phyloP scores from a whole-genome alignment of 1,284 basidiomycete genomes.

The Sphaerobolus stellatus region DNA sequence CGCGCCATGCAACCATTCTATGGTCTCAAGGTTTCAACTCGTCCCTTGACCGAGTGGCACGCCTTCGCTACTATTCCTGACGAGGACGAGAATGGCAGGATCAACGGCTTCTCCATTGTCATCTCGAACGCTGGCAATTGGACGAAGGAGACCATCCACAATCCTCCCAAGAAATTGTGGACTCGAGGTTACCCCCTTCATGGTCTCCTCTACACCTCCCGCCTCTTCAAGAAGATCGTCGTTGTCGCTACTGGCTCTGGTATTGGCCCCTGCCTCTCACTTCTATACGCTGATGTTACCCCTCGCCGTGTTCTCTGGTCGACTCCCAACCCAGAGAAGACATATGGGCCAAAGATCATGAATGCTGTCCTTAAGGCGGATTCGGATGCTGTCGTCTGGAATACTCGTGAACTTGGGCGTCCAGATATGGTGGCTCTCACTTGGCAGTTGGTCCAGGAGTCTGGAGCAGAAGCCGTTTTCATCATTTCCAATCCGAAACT shows the following conservation, averaged over 20 bases:
- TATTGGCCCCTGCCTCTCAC: conserved; percentile 37
- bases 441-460: conserved; percentile 28
- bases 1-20: conserved; percentile 29
- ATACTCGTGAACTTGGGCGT: conserved; percentile 35
- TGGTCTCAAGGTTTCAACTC: conserved; percentile 32
- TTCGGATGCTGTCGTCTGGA: conserved; percentile 34
- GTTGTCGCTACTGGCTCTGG: conserved; percentile 41
- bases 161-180: conserved; percentile 38
- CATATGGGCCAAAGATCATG: conserved; percentile 35
- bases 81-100: neutral
- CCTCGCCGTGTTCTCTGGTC: conserved; percentile 40
- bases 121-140: conserved; percentile 40
- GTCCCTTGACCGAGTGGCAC: conserved; percentile 37
- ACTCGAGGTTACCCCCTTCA: conserved; percentile 37
- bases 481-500: conserved; percentile 40
- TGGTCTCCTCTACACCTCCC: conserved; percentile 35
- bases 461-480: conserved; percentile 37
- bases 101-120: conserved; percentile 29
- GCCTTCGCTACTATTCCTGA: conserved; percentile 28
- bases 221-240: conserved; percentile 37
- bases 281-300: conserved; percentile 33
- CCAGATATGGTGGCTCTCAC: conserved; percentile 23
- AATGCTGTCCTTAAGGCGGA: conserved; percentile 35
- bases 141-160: conserved; percentile 33
- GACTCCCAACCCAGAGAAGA: conserved; percentile 34